A percentile compares a stretch with the other conserved stretches of the same genome.
phyloP scores from a whole-genome alignment of 805 yeast species.

The Candida coquimbonensis region DNA sequence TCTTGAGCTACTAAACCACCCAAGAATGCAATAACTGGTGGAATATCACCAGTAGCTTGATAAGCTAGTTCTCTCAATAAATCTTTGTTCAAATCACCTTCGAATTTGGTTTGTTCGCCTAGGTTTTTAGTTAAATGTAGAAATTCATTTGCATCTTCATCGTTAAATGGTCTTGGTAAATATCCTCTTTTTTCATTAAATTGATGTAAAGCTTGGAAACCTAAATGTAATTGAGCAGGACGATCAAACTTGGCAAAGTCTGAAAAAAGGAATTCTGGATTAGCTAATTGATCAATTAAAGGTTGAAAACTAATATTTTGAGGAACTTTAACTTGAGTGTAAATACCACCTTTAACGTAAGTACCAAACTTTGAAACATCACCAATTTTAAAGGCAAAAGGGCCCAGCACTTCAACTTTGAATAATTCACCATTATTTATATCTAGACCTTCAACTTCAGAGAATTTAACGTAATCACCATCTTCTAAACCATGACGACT shows the following conservation, averaged over 20 bases:
- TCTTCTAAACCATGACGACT: conserved; percentile 90
- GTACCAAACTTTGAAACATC: conserved; percentile 48
- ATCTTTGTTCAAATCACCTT: conserved; percentile 59
- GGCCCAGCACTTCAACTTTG: conserved; percentile 83
- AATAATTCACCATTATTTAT: conserved; percentile 68
- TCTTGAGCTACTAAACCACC: conserved; percentile 98
- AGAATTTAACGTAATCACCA: conserved; percentile 81
- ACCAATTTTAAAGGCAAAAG: conserved; percentile 81
- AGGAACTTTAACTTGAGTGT: conserved; percentile 90
- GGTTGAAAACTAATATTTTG: conserved; percentile 52
- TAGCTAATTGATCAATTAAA: conserved; percentile 53
- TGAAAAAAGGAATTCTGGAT: conserved; percentile 73
- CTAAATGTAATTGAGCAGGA: conserved; percentile 84
- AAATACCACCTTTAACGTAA: conserved; percentile 80
- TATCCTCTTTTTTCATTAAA: conserved; percentile 54
- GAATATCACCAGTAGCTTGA: conserved; percentile 89
- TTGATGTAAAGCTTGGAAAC: conserved; percentile 81
- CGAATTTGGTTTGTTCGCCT: conserved; percentile 45
- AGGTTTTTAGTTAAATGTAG: conserved; percentile 53
- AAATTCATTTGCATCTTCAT: conserved; percentile 66
- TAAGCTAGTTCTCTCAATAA: conserved; percentile 66
- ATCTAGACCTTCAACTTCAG: conserved; percentile 78
- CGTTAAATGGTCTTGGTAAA: conserved; percentile 73
- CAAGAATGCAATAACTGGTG: conserved; percentile 80
- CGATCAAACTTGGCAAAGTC: conserved; percentile 95